These are phyloP conservation scores for Tricholoma bakamatsutake DNA, from an alignment of 768 basidiomycete species.

Conservation along the genomic window DNA sequence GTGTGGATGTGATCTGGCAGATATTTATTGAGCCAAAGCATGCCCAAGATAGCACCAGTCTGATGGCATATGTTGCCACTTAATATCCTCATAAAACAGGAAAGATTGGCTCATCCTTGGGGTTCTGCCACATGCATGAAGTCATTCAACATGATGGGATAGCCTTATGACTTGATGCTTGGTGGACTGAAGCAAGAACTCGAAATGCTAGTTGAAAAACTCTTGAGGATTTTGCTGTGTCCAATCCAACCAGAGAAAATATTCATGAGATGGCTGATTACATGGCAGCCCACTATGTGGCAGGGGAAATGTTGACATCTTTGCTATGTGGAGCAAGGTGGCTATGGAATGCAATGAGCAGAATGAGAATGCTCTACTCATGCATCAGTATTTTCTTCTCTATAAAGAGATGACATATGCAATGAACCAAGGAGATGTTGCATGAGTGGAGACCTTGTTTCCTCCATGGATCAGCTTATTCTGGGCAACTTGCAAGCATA, in stretches of 20 bases:
- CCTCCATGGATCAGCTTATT: constrained; percentile 9
- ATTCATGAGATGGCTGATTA: constrained; percentile 18
- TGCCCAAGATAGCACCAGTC: constrained; percentile 7
- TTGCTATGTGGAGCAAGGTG: not conserved
- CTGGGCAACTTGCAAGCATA: constrained; percentile 7
- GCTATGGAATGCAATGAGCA: constrained; percentile 21
- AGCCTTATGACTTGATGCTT: constrained; percentile 22
- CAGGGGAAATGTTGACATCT: constrained; percentile 4
- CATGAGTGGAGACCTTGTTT: constrained; percentile 6
- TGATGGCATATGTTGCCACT: constrained; percentile 8
- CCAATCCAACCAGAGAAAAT: constrained; percentile 19
- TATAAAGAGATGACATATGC: constrained; percentile 32
- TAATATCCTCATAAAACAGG: constrained; percentile 24
- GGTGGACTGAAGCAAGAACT: constrained; percentile 16
- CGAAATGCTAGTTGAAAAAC: not conserved
- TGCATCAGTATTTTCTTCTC: constrained; percentile 28
- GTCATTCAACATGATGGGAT: constrained; percentile 23
- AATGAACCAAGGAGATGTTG: constrained; percentile 11
- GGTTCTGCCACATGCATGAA: constrained; percentile 30
- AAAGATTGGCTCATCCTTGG: constrained; percentile 24
- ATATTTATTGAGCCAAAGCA: constrained; percentile 16
- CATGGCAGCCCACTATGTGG: constrained; percentile 17
- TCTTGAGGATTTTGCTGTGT: constrained; percentile 23
- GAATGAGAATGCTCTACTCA: constrained; percentile 25
- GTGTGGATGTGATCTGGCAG: constrained; percentile 20